Evolutionary conservation across 2,329 filamentous ascomycete genomes (phyloP).

Genomic region (Cercospora sojina): DNA sequence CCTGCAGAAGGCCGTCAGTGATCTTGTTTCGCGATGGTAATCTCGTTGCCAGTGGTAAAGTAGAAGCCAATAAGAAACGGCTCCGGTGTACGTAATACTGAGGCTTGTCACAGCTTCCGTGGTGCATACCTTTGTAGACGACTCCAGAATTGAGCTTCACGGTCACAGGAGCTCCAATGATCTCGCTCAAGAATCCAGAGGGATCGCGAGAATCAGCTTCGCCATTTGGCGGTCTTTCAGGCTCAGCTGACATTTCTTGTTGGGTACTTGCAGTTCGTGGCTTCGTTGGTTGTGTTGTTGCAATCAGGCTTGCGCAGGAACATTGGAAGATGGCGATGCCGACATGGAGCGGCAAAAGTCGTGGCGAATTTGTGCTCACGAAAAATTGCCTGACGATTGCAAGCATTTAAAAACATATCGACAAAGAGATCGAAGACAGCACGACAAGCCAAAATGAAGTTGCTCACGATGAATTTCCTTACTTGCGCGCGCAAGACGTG

Average conservation of each 20-base stretch:
- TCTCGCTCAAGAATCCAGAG: constrained; percentile 87
- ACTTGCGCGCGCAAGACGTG: constrained; percentile 95
- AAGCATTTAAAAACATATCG: not conserved
- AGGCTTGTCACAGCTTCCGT: not conserved
- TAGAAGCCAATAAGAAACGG: too few relatives aligned
- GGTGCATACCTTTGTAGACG: constrained; percentile 79
- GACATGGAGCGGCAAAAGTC: not conserved
- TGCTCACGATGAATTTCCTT: constrained; percentile 93
- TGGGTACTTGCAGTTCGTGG: not conserved
- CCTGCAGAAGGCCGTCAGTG: constrained; percentile 54
- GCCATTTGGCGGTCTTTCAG: constrained; percentile 41
- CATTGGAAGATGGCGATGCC: not conserved
- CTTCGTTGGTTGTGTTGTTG: not conserved
- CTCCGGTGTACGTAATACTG: not conserved
- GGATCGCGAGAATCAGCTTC: constrained; percentile 77
- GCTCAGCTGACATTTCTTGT: constrained; percentile 25
- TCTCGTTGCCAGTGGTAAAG: too few relatives aligned
- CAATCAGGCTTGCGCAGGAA: not conserved
- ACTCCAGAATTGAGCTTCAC: constrained; percentile 99
- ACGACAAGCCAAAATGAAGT: constrained; percentile 66
- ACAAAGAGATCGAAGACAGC: not conserved
- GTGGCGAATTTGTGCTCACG: not conserved
- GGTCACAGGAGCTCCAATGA: constrained; percentile 89
- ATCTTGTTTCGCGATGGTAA: too few relatives aligned
- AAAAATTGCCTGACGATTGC: not conserved